phyloP scores from a whole-genome alignment of 305 asterid genomes.

The Fraxinus paxiana region DNA sequence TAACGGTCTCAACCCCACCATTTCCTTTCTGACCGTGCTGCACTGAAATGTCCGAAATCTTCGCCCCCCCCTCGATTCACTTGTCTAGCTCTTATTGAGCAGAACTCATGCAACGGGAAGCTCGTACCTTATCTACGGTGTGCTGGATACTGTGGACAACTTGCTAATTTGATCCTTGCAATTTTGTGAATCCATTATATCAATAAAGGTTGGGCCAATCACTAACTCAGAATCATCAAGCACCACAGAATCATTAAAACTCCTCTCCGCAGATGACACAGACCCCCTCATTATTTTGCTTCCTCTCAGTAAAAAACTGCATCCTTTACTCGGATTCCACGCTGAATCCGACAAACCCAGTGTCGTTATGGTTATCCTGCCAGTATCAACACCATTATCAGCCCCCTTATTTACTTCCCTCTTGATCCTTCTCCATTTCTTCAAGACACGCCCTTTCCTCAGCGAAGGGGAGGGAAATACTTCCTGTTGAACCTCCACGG shows the following conservation, averaged over 20 bases:
- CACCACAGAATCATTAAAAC: not conserved
- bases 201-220: conserved; percentile 12
- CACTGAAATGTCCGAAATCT: conserved; percentile 34
- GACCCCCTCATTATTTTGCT: conserved; percentile 36
- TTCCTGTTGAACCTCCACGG: not conserved
- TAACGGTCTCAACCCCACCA: conserved; percentile 41
- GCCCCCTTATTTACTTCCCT: conserved; percentile 26
- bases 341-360: conserved; percentile 27
- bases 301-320: conserved; percentile 22
- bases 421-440: conserved; percentile 45
- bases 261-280: conserved; percentile 29
- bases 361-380: conserved; percentile 21
- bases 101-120: not conserved
- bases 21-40: conserved; percentile 43
- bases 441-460: conserved; percentile 35
- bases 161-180: not conserved
- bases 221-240: conserved; percentile 14
- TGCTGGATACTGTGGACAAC: not conserved
- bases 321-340: not conserved
- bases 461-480: not conserved
- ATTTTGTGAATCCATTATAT: not conserved
- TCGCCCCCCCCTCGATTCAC: conserved; percentile 37
- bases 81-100: conserved; percentile 6
- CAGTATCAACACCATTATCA: conserved; percentile 27
- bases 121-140: not conserved